Conservation (phyloP, 345 rosid genomes). For the Passiflora organensis region DNA sequence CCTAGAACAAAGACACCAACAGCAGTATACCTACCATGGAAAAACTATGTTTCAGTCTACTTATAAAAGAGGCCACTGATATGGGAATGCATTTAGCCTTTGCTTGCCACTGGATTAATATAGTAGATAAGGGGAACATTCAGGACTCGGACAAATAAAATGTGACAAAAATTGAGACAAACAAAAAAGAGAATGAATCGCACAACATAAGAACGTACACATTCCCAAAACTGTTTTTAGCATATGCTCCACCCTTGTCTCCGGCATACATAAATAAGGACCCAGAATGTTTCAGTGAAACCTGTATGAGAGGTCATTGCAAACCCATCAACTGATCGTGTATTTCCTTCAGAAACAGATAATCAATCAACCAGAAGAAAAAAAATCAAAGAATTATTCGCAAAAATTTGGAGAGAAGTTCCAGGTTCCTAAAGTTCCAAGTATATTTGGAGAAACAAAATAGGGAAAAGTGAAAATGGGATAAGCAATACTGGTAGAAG, state of each 20-base stretch:
- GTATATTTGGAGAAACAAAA: not conserved
- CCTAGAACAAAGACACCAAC: conserved; percentile 98
- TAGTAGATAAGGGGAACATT: not conserved
- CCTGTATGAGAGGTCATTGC: conserved; percentile 43
- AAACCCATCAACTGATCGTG: conserved; percentile 1
- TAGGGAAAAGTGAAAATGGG: not conserved
- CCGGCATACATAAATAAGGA: conserved; percentile 99
- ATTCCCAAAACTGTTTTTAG: conserved; percentile 96
- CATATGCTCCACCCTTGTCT: conserved; percentile 89
- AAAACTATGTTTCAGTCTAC: not conserved
- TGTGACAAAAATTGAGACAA: not conserved
- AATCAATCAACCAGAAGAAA: conserved; percentile 5
- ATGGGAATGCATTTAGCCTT: no score
- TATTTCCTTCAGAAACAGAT: not conserved
- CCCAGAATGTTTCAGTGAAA: conserved; percentile 92
- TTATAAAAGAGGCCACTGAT: no score
- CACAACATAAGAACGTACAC: conserved; percentile 42
- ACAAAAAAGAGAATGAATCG: not conserved
- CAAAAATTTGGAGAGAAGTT: not conserved
- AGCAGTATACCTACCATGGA: conserved; percentile 68
- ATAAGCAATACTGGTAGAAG: not conserved
- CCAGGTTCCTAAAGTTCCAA: not conserved
- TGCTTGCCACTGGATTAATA: not conserved
- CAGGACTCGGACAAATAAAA: conserved; percentile 1
- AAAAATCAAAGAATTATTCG: not conserved